A percentile compares a stretch with the other conserved stretches of the same genome.
Evolutionary conservation across 352 stramenopile genomes (phyloP).

Genomic region (Phytophthora kernoviae): DNA sequence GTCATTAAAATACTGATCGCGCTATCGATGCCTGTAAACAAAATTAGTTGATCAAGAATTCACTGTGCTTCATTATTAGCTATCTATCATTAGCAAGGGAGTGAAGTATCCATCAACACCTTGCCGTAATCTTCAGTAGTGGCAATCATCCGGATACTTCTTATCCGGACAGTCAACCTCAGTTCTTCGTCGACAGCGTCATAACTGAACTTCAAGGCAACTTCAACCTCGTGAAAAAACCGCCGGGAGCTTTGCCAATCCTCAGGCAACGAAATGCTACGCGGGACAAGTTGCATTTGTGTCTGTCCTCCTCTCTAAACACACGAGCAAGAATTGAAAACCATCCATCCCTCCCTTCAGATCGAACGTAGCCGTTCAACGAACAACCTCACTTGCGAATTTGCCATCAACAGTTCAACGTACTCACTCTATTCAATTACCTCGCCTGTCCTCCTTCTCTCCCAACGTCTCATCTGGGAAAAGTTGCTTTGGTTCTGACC

Average conservation of each 20-base stretch:
- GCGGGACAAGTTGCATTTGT: conserved; percentile 14
- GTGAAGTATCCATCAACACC: neutral
- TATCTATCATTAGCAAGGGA: too few species aligned
- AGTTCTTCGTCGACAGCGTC: conserved; percentile 59
- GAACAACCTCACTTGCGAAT: conserved; percentile 30
- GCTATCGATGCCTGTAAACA: too few species aligned
- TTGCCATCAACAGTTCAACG: neutral
- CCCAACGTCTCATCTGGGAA: neutral
- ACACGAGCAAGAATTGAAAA: neutral
- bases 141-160: neutral
- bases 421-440: too few species aligned
- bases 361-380: neutral
- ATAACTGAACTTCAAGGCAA: conserved; percentile 48
- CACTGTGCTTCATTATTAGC: too few species aligned
- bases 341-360: neutral
- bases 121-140: neutral
- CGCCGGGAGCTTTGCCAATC: conserved; percentile 18
- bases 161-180: conserved; percentile 18
- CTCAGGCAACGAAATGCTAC: neutral
- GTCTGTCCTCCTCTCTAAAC: neutral
- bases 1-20: neutral
- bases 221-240: conserved; percentile 54
- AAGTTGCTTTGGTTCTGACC: conserved; percentile 2
- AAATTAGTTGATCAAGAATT: too few species aligned
- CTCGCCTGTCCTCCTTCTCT: neutral